Base-by-base conservation (phyloP, 495 filamentous ascomycete genomes). In the Trichoderma erinaceum region DNA sequence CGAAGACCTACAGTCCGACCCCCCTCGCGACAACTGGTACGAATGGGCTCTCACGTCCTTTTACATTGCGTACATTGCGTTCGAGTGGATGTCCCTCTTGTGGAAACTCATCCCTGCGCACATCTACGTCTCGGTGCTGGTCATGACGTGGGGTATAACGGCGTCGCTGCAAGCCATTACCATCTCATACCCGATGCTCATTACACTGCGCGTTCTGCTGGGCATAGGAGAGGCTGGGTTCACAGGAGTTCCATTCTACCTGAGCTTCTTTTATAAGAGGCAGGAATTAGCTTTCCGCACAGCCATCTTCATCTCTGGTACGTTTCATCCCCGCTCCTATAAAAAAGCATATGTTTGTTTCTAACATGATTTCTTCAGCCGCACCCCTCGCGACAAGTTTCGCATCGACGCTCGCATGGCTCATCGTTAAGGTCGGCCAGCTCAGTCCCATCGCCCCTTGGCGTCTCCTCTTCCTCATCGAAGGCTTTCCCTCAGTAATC, bases 221-320 rank as follows among this genome's bases (percentile, higher is more conserved):
- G 91, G 91, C n/a, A 83, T 86, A 4, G 84, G 86, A 50, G 91
- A 94, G 77, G 87, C 87, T 6, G 90, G 86, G 1, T 96, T 91
- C 69, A 89, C 90, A 7, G 87, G 87, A n/a, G 83, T 92, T 41
- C 91, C 91, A 0, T 93, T 90, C 68, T 86, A 94, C 38, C 79
- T 97, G 0, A 90, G 88, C 0, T 94, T 93, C 75, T 97, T 96
- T 80, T 97, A 93, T 73, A 88, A 89, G 69, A 81, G 92, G 21
- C 81, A 90, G 81, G 92, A 95, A 75, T 78, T 96, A 10, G 92
- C 92, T 25, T 83, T 96, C 23, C 83, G 92, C 15, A 89, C 87
- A 13, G 93, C 91, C 66, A 78, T 94, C n/a, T 95, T 94, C 75
- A 80, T 96, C 3, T 87, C 89, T 5, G 76, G 76, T 77, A 78